phyloP scores from a whole-genome alignment of 208 protist species.

The Wallacemonas sp. region DNA sequence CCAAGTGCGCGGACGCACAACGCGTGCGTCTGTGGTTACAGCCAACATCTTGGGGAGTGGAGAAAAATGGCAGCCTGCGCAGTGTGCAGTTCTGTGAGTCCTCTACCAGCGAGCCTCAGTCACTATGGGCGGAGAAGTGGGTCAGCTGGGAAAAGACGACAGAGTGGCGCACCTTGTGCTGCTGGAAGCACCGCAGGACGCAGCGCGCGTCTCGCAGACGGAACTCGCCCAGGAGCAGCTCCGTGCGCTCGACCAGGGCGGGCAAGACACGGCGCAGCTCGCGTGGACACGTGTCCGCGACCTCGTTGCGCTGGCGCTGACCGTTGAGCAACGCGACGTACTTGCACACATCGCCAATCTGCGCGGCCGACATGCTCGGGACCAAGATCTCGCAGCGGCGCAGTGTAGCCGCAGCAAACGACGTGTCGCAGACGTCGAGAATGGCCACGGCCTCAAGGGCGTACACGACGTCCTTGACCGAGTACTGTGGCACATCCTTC shows the following conservation, averaged over 20 bases:
- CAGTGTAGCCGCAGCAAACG: constrained; percentile 57
- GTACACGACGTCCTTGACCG: constrained; percentile 64
- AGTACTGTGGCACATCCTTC: constrained; percentile 50
- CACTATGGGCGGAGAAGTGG: too few relatives aligned
- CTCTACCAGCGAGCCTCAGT: too few relatives aligned
- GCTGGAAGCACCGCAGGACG: constrained; percentile 72
- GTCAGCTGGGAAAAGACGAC: constrained; percentile 82
- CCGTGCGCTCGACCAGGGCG: constrained; percentile 54
- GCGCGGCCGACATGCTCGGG: constrained; percentile 35
- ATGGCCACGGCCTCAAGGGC: constrained; percentile 65
- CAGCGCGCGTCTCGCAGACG: constrained; percentile 66
- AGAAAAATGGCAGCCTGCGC: too few relatives aligned
- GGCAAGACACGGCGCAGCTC: constrained; percentile 71
- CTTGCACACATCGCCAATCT: constrained; percentile 74
- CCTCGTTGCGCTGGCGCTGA: constrained; percentile 34
- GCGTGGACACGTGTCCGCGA: constrained; percentile 42
- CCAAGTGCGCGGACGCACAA: too few relatives aligned
- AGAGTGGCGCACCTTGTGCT: constrained; percentile 78
- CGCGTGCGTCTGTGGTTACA: too few relatives aligned
- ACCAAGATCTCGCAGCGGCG: constrained; percentile 42
- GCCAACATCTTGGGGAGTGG: too few relatives aligned
- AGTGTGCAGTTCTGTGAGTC: too few relatives aligned
- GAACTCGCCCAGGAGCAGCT: constrained; percentile 71
- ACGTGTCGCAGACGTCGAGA: constrained; percentile 48
- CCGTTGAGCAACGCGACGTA: constrained; percentile 69